Base-by-base conservation (phyloP, 495 filamentous ascomycete genomes). In the Echria macrotheca region DNA sequence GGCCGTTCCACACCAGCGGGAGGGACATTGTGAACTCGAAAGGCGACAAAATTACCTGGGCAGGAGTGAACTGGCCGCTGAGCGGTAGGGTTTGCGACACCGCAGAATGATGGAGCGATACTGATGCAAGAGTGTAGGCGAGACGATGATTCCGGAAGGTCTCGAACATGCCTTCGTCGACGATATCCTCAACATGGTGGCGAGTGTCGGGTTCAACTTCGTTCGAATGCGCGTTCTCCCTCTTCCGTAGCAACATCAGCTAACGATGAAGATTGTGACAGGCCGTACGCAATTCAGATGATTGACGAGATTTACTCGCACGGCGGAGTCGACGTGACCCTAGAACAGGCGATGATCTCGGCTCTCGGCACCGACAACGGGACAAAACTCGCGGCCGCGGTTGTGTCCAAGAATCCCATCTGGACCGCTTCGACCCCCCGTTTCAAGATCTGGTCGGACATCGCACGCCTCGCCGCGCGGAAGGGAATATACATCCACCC, bases 61-160 rank as follows among this genome's bases (percentile, higher is more conserved):
- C 69, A 1, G 75, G 79, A 5, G 69, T 74, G 2, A 81, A 79
- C 55, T 81, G 79, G 79, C 74, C 79, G 11, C 54, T 67, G 59
- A 65, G 56, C 22, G 61, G 39, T 42, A 42, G 26, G 39, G 5
- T 12, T 26, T 26, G 21, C 39, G 15, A 14, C 14, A 9, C 10
- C 10, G 21, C 11, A n/a, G 39, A n/a, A 8, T 6, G 18, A 11
- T 9, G 21, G 23, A 42, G 8, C 26, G 39, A 42, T 23, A n/a
- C 11, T 10, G 7, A 12, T 5, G 14, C 17, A 2, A 37, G 21
- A 4, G 8, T 2, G 12, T 23, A 42, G 39, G 64, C 6, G 78
- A 79, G 32, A 71, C 71, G 12, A 81, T 79, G 73, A 62, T 82
- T 17, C 79, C 79, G 0, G 79, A 81, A 53, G 79, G 78, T 0